Evolutionary conservation across 768 basidiomycete species (phyloP), one percentile per base, ranked within the genome.

Genomic region (Antrodiella citrinella): DNA sequence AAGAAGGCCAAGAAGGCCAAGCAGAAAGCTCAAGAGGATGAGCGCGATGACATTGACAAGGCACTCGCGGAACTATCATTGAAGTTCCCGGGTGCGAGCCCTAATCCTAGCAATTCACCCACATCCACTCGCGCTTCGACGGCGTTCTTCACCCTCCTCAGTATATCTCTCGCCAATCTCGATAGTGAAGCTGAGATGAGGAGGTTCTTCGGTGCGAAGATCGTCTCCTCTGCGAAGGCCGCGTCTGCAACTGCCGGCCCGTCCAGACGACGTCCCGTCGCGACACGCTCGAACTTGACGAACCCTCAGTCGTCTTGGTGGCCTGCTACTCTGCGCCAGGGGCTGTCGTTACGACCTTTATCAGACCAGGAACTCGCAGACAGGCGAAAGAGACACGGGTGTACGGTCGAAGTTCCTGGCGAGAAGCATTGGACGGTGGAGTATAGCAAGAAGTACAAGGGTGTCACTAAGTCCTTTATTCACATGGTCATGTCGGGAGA

Each of bases 341-440:
- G 93, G 1, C 67, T 96, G 12, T 80, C 81, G 0, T 73, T 87
- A 42, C 72, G 82, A 4, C 61, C 70, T 4, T 64, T 90, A 41
- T 73, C 73, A 0, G 68, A 76, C 0, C 76, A 75, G 1, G 90
- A 92, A 57, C 52, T 73, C 0, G 47, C 60, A 11, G 69, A 55
- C 42, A 81, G 75, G 65, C 59, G 63, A n/a, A 58, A 56, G 26
- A 65, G 71, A 2, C 67, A 74, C 48, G 57, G 47, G 22, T 43
- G 18, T n/a, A 62, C 56, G 65, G 74, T 54, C 64, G 67, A 67
- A 9, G 60, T 71, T 12, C 54, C 67, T 2, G 78, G 77, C 2
- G 95, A 94, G 62, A 84, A 75, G 56, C 89, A 90, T 81, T 96
- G 86, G 83, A 90, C 90, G 0, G 83, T 90, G 26, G 87, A 89